Conservation (phyloP, 257 asterid species). For the Ilex asprella region DNA sequence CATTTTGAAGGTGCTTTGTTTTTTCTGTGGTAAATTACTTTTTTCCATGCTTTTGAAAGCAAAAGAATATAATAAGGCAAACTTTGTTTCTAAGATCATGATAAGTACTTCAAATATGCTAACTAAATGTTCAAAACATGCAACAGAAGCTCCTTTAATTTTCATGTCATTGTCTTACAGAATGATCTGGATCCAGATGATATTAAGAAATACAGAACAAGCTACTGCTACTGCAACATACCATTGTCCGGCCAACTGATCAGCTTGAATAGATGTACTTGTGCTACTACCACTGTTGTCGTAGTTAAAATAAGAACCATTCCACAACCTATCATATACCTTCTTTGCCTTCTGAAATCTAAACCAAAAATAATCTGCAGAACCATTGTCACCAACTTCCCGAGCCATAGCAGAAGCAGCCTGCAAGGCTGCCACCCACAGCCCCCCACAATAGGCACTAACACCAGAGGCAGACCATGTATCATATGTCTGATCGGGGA, state of each 20-base stretch:
- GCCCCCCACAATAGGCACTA: constrained; percentile 97
- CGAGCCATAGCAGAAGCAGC: constrained; percentile 86
- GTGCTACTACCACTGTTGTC: constrained; percentile 62
- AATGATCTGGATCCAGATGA: not conserved
- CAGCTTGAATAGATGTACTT: constrained; percentile 92
- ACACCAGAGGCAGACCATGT: constrained; percentile 90
- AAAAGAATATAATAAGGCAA: not conserved
- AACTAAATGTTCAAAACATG: not conserved
- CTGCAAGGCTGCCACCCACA: constrained; percentile 99
- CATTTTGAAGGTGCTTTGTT: no score
- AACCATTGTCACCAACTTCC: constrained; percentile 73
- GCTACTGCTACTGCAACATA: constrained; percentile 14
- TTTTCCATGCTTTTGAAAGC: no score
- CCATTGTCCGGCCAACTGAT: constrained; percentile 98
- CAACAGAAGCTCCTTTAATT: not conserved
- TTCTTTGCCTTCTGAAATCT: constrained; percentile 74
- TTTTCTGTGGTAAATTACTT: no score
- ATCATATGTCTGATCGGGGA: constrained; percentile 96
- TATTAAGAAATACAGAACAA: not conserved
- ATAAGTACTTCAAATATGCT: not conserved
- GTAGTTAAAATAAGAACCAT: constrained; percentile 81
- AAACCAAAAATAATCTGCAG: constrained; percentile 74
- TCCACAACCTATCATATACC: constrained; percentile 80
- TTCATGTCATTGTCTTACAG: no score
- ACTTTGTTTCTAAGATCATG: not conserved